A percentile compares a stretch with the other conserved stretches of the same genome.
These are phyloP conservation scores for Globisporangium okanoganense DNA, from an alignment of 352 stramenopile genomes.

Conservation along the genomic window DNA sequence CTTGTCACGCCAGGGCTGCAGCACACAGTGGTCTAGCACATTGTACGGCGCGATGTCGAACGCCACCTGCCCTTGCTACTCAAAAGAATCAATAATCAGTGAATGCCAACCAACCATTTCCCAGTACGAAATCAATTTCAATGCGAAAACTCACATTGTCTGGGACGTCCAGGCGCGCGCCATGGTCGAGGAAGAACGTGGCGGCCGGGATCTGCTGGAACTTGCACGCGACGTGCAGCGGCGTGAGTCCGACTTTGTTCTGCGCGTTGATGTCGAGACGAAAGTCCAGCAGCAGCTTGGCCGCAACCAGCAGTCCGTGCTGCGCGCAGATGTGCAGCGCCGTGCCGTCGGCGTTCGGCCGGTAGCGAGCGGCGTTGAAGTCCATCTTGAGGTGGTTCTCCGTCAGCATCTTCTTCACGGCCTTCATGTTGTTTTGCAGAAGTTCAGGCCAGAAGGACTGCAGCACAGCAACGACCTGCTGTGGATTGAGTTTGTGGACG, in stretches of 20 bases:
- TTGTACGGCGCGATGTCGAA: constrained; percentile 50
- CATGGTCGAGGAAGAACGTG: constrained; percentile 30
- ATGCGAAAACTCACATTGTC: constrained; percentile 29
- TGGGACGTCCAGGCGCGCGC: constrained; percentile 39
- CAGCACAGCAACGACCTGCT: constrained; percentile 38
- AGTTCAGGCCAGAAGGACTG: constrained; percentile 52
- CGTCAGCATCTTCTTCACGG: constrained; percentile 33
- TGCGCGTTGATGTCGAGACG: constrained; percentile 28
- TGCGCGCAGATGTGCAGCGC: constrained; percentile 55
- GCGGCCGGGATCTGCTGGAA: constrained; percentile 34
- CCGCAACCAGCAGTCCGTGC: constrained; percentile 35
- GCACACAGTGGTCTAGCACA: constrained; percentile 35
- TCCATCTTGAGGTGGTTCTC: constrained; percentile 36
- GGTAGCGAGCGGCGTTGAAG: constrained; percentile 35
- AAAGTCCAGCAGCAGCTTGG: constrained; percentile 38
- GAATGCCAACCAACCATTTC: neutral
- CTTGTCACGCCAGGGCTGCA: constrained; percentile 26
- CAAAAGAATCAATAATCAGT: constrained; percentile 1
- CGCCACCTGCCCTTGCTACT: constrained; percentile 33
- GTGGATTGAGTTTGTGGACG: constrained; percentile 29
- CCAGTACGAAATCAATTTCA: neutral
- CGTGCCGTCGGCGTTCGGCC: constrained; percentile 36
- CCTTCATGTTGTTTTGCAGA: constrained; percentile 44
- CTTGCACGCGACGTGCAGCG: constrained; percentile 56
- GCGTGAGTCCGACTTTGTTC: constrained; percentile 58